Base-by-base conservation (phyloP, 768 basidiomycete genomes). In the Royoungia palumana region DNA sequence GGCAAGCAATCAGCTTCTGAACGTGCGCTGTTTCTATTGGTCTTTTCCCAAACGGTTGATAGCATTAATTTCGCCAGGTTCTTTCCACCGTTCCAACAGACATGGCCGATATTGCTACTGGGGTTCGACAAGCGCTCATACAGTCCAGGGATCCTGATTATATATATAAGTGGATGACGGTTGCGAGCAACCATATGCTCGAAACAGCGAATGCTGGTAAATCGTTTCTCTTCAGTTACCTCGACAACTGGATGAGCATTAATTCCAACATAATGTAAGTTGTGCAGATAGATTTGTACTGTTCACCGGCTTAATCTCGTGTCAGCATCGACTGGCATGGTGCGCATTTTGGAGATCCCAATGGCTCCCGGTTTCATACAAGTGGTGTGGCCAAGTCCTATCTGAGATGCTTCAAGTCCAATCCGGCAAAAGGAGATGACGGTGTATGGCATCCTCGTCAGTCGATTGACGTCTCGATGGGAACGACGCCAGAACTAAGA, bases 191-290 rank as follows among this genome's bases (percentile, higher is more conserved):
- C 20, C 32, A 36, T 30, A 64, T 64, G 63, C 49, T 63, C 9
- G 34, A 37, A 10, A 47, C 48, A 14, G 52, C 48, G 14, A 64
- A 64, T 30, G 28, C 52, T 9, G 56, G 53, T 11, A 54, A 55
- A 42, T 44, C 43, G 2, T 51, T 61, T 24, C 41, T 54, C 20
- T 56, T 64, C 35, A 35, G 28, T 2, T 17, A 47, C 32, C 41
- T 39, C 12, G 50, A 50, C 5, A 30, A 49, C 6, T 50, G 38
- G 9, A 13, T 64, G 9, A 50, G 30, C 2, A 38, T 64, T n/a
- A 63, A 64, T 40, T 64, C 62, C 2, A 66, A 63, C 37, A 30
- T 46, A 12, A 30, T 36, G 64, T 64, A 21, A 35, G 61, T 50
- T 21, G 17, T 27, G 19, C 25, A 7, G 4, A n/a, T 1, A n/a